These are phyloP conservation scores for Tremellales sp. DNA, from an alignment of 1,284 basidiomycete species.

Conservation along the genomic window DNA sequence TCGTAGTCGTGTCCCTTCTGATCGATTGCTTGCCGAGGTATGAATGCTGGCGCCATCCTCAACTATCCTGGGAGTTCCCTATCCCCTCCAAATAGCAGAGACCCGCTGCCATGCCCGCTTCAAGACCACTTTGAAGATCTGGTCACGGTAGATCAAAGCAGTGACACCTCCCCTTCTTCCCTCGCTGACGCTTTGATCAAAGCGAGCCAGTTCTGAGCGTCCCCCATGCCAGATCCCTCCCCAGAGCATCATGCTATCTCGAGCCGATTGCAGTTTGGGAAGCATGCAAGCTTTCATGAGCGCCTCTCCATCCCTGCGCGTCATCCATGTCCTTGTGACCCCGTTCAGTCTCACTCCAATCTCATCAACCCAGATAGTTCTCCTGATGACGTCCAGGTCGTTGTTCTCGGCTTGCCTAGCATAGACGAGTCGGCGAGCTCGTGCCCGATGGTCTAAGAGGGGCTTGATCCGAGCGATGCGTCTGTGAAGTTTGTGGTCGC, in stretches of 20 bases:
- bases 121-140: slow-evolving; percentile 6
- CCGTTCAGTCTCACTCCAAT: slow-evolving; percentile 4
- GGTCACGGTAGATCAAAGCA: slow-evolving; percentile 9
- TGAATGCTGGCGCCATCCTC: slow-evolving; percentile 7
- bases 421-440: slow-evolving; percentile 1
- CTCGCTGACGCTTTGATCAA: slow-evolving; percentile 2
- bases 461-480: slow-evolving; percentile 10
- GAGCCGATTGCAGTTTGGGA: slow-evolving; percentile 3
- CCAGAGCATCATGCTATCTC: slow-evolving; percentile 5
- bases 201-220: slow-evolving; percentile 1
- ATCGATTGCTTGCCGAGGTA: slow-evolving; percentile 1
- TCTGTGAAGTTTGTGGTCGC: slow-evolving; percentile 4
- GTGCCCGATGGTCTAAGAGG: background rate
- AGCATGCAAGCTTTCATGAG: slow-evolving; percentile 3
- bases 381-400: slow-evolving; percentile 3
- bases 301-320: slow-evolving; percentile 5
- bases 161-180: slow-evolving; percentile 7
- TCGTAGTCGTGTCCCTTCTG: background rate
- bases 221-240: slow-evolving; percentile 8
- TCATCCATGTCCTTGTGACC: slow-evolving; percentile 8
- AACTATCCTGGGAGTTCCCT: slow-evolving; percentile 1
- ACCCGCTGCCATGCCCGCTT: slow-evolving; percentile 1
- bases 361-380: slow-evolving; percentile 16
- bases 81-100: background rate
- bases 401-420: slow-evolving; percentile 2